Base-by-base conservation (phyloP, 148 eudicot species). In the Fallopia convolvulus region DNA sequence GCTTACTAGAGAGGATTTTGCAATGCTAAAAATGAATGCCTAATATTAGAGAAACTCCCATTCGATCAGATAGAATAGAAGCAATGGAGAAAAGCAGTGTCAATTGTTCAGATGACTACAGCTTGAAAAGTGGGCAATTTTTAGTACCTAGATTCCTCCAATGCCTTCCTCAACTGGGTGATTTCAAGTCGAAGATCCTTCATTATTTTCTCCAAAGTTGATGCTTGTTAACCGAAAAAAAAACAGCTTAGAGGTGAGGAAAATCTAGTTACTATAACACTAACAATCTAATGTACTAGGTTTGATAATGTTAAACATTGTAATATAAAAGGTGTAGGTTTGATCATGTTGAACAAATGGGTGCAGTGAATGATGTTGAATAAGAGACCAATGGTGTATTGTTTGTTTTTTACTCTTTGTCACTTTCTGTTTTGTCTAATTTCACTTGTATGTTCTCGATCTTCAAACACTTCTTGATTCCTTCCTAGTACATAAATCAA, bases 121-220 rank as follows among this genome's bases (percentile, higher is more conserved):
- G 5, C 44, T 39, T 68, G 44, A 15, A 39, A 68, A 36, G 46
- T 3, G 40, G 20, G 46, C 20, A 33, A 36, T 17, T 72, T 72
- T 44, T 26, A 61, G 53, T 87, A 88, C 93, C 91, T 86, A 21
- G 89, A 83, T 65, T 88, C 90, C 30, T 88, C 90, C 81, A 89
- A 76, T 72, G 84, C 85, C 70, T 73, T 82, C 78, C 84, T 80
- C 49, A 89, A 77, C 46, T 81, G 93, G 39, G 84, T 75, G 76
- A 88, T 80, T 82, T 89, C 89, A 74, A 83, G 83, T 26, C 89
- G 85, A 50, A 88, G 80, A 74, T 84, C 84, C 85, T 83, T 89
- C 87, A 86, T 84, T 80, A 86, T 84, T 72, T 82, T 89, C 84
- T 88, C 93, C 53, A 89, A 83, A 71, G 90, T 85, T 72, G 89